Percentiles rank a stretch among this genome's conserved stretches.
These are phyloP conservation scores for Penicillium diatomitis DNA, from an alignment of 495 filamentous ascomycete species.

Conservation along the genomic window DNA sequence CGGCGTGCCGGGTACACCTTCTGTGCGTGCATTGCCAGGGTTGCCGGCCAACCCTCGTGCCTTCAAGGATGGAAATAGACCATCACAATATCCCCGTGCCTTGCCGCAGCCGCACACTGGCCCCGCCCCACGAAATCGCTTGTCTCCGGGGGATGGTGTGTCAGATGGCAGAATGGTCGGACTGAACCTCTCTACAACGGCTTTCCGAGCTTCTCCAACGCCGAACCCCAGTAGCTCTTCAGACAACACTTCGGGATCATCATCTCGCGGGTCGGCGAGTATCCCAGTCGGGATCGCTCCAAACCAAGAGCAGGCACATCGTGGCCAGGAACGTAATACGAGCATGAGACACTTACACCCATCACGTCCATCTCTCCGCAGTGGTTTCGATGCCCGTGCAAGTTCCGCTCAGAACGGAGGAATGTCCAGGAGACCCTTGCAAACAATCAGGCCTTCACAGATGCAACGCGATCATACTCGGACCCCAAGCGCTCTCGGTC, in stretches of 20 bases:
- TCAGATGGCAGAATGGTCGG: not conserved
- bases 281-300: constrained; percentile 1
- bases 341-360: too few relatives aligned
- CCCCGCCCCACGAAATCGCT: constrained; percentile 1
- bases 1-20: constrained; percentile 1
- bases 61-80: constrained; percentile 19
- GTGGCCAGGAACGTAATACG: too few relatives aligned
- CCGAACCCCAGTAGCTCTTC: not conserved
- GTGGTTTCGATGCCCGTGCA: too few relatives aligned
- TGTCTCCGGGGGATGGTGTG: not conserved
- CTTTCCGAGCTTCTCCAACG: not conserved
- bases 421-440: not conserved
- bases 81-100: constrained; percentile 9
- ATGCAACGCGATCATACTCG: not conserved
- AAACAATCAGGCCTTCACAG: not conserved
- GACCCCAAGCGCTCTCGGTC: constrained; percentile 1
- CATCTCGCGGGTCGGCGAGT: constrained; percentile 3
- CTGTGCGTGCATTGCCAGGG: constrained; percentile 15
- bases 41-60: constrained; percentile 34
- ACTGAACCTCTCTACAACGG: not conserved
- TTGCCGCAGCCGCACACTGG: constrained; percentile 1
- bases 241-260: constrained; percentile 4
- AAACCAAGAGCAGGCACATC: not conserved
- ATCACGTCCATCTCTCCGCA: too few relatives aligned
- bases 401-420: too few relatives aligned